Percentiles rank a stretch among this genome's conserved stretches.
Evolutionary conservation across 768 basidiomycete genomes (phyloP).

Genomic region (Lactarius psammicola): DNA sequence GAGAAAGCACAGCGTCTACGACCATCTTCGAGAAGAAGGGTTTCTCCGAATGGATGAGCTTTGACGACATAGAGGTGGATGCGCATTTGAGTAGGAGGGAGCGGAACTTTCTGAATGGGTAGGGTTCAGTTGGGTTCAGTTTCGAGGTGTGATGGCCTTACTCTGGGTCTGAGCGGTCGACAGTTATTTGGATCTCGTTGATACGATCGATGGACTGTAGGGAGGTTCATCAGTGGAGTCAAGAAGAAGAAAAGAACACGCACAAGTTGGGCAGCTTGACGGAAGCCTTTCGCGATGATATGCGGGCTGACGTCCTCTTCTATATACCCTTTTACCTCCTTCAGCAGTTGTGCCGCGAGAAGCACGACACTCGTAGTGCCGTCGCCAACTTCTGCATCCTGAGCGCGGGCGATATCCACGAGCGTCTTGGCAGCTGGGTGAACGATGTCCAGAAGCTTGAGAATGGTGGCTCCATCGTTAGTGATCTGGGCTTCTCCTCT

Average conservation of each 20-base stretch:
- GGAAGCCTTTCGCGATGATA: conserved; percentile 96
- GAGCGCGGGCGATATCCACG: conserved; percentile 96
- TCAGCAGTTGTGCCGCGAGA: conserved; percentile 89
- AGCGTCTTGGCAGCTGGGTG: conserved; percentile 98
- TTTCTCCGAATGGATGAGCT: conserved; percentile 97
- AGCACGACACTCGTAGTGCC: conserved; percentile 97
- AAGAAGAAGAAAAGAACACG: conserved; percentile 34
- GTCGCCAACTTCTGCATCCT: conserved; percentile 98
- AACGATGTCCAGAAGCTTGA: conserved; percentile 95
- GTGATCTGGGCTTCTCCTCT: conserved; percentile 98
- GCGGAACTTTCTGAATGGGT: conserved; percentile 73
- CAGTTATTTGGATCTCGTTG: conserved; percentile 82
- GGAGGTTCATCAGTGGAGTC: conserved; percentile 8
- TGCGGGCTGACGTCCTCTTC: conserved; percentile 98
- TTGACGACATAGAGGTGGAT: conserved; percentile 99
- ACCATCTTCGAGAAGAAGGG: conserved; percentile 99
- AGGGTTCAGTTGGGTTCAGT: neutral
- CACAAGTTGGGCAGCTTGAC: conserved; percentile 83
- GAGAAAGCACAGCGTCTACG: conserved; percentile 89
- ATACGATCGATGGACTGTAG: conserved; percentile 79
- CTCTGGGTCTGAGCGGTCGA: conserved; percentile 90
- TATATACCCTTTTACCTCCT: conserved; percentile 86
- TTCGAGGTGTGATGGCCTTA: conserved; percentile 42
- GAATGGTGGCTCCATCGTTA: conserved; percentile 98
- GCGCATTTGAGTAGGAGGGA: conserved; percentile 95